Evolutionary conservation across 2,329 filamentous ascomycete genomes (phyloP), one percentile per base, ranked within the genome.

Genomic region (Lachnellula suecica): DNA sequence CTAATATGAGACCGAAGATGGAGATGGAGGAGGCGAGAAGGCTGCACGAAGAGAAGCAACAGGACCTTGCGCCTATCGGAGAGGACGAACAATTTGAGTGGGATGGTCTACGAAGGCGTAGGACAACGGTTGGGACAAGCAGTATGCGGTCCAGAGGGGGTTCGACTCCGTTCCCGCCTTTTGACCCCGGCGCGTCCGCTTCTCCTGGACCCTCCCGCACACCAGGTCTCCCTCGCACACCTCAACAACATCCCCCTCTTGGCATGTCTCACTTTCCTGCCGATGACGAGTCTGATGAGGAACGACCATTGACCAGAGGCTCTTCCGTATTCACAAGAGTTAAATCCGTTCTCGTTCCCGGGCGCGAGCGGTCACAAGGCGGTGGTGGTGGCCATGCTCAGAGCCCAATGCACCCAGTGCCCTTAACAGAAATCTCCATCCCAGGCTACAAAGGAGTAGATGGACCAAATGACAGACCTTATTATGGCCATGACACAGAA

Each of bases 181-280:
- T 58, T 27, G 40, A 42, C 20, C 20, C 40, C 13, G 37, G 11
- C 20, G 27, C 40, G 27, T 31, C 38, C n/a, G n/a, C n/a, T 45
- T 20, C 49, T 68, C n/a, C 67, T 70, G 49, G 65, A 68, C 20
- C 37, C 51, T 22, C 55, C 51, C 31, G 54, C 51, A 46, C 54
- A 52, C 47, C 53, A 5, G 40, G 20, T 24, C 23, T 22, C 6
- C 7, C 13, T 51, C 9, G 46, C 52, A 17, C 49, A 41, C n/a
- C 57, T 49, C 59, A 40, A 49, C 72, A 19, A 0, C 89, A 94
- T 65, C 89, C 88, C 2, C 91, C 91, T 0, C 73, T 96, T 8
- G 93, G 93, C 44, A 95, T 96, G 89, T 89, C 91, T 0, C 84
- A 83, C 31, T 89, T 96, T 66, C 91, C 91, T 0, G 79, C 80